Evolutionary conservation across 306 rosid species (phyloP).

Genomic region (Canavalia gladiata): DNA sequence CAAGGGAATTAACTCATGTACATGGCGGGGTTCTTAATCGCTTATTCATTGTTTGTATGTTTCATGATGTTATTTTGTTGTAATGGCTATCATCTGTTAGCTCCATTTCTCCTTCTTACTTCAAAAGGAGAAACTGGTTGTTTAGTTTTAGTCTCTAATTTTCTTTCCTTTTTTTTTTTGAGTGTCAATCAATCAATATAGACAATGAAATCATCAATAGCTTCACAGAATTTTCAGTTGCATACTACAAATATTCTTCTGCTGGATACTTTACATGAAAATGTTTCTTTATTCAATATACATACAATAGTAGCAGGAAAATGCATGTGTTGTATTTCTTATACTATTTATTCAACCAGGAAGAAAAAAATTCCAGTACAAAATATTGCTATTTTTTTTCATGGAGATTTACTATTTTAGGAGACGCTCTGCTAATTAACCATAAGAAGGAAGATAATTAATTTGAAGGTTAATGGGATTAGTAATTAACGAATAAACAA

Average conservation of each 20-base stretch:
- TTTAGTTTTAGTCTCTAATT: conserved; percentile 53
- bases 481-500: not conserved
- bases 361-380: not conserved
- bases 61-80: conserved; percentile 51
- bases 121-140: conserved; percentile 47
- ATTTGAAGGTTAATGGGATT: not conserved
- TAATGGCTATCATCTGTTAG: conserved; percentile 50
- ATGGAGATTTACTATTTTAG: too few relatives aligned
- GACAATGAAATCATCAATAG: conserved; percentile 55
- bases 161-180: conserved; percentile 6
- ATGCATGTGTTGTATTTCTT: conserved; percentile 42
- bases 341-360: not conserved
- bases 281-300: conserved; percentile 29
- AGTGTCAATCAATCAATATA: conserved; percentile 61
- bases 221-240: conserved; percentile 49
- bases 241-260: not conserved
- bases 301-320: not conserved
- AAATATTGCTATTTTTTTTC: too few relatives aligned
- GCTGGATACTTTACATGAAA: conserved; percentile 9
- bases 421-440: not conserved
- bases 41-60: conserved; percentile 60
- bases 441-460: conserved; percentile 3
- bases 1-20: conserved; percentile 57
- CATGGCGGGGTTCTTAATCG: conserved; percentile 50
- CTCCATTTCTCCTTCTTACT: conserved; percentile 44